Base-by-base conservation (phyloP, 176 grass and related monocot species). In the Paspalum vaginatum region DNA sequence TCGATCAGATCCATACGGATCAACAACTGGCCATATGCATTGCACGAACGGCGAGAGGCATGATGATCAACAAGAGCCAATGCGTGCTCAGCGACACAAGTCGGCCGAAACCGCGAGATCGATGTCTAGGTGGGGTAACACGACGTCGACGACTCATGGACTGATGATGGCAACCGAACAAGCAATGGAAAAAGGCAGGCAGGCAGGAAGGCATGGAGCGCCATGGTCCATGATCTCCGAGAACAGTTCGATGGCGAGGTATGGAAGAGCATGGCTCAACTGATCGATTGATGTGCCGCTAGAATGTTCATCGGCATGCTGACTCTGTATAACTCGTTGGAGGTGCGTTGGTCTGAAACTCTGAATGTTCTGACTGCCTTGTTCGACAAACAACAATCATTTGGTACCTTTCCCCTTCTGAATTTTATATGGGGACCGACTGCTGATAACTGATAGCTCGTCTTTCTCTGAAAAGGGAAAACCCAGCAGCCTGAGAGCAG, bases 121-220 rank as follows among this genome's bases (percentile, higher is more conserved):
- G 20, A 21, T 59, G 66, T 78, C 42, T 67, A 8, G 48, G 65
- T 53, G 54, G 12, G 71, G 32, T 14, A 41, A n/a, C 66, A 9
- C 24, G 41, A 78, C 11, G 11, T 27, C 26, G 80, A 73, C n/a
- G 49, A 50, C 41, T 21, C 59, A 58, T 10, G 41, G 66, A 6
- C 49, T 45, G 58, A 39, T 17, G 13, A 51, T 51, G 65, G 22
- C 55, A n/a, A 77, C 79, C 79, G 62, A 69, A 87, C 42, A 68
- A 72, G 20, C 39, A 20, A 13, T 47, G 12, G 15, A 65, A 17
- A 14, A 27, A 20, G 63, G 17, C 52, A 54, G 52, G 14, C 6
- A 15, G 37, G 4, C 64, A 78, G 37, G 4, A 55, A 78, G 75
- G 48, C 15, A 83, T 78, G 74, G 70, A 52, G 38, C 52, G 60